phyloP scores from a whole-genome alignment of 2,329 filamentous ascomycete genomes.

The Aspergillus eucalypticola region DNA sequence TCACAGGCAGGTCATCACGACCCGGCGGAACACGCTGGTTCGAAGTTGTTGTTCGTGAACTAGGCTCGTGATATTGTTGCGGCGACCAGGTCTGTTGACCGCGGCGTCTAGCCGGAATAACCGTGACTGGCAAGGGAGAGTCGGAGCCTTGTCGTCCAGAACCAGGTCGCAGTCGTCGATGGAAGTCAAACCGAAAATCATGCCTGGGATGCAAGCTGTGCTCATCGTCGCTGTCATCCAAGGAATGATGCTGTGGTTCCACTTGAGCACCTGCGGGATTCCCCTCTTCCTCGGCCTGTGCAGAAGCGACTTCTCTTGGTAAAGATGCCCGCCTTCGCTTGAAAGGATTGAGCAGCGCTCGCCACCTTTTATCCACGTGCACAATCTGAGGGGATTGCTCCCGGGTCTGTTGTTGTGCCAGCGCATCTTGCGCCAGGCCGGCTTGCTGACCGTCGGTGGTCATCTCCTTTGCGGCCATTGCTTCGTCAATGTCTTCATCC shows the following conservation, averaged over 20 bases:
- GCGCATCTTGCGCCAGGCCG: constrained; percentile 16
- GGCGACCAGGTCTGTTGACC: constrained; percentile 58
- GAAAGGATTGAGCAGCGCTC: constrained; percentile 58
- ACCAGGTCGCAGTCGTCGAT: constrained; percentile 46
- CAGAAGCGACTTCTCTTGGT: constrained; percentile 61
- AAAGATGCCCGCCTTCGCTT: constrained; percentile 59
- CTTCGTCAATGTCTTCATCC: constrained; percentile 26
- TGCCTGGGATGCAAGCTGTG: constrained; percentile 49
- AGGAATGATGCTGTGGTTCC: constrained; percentile 29
- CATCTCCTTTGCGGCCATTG: constrained; percentile 27
- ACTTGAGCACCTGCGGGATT: constrained; percentile 15
- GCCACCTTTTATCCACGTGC: constrained; percentile 46
- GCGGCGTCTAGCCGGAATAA: constrained; percentile 61
- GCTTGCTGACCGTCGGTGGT: constrained; percentile 14
- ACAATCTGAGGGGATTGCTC: constrained; percentile 37
- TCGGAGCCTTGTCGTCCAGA: constrained; percentile 40
- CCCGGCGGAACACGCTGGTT: constrained; percentile 15
- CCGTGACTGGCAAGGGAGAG: constrained; percentile 55
- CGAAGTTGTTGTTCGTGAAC: constrained; percentile 23
- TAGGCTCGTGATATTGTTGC: constrained; percentile 32
- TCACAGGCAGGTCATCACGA: constrained; percentile 47
- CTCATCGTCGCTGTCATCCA: constrained; percentile 46
- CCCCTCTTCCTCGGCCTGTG: constrained; percentile 51
- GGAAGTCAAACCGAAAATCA: constrained; percentile 51
- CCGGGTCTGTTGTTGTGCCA: constrained; percentile 25